These are phyloP conservation scores for Monosporozyma servazzii DNA, from an alignment of 805 yeast species.

Conservation along the genomic window DNA sequence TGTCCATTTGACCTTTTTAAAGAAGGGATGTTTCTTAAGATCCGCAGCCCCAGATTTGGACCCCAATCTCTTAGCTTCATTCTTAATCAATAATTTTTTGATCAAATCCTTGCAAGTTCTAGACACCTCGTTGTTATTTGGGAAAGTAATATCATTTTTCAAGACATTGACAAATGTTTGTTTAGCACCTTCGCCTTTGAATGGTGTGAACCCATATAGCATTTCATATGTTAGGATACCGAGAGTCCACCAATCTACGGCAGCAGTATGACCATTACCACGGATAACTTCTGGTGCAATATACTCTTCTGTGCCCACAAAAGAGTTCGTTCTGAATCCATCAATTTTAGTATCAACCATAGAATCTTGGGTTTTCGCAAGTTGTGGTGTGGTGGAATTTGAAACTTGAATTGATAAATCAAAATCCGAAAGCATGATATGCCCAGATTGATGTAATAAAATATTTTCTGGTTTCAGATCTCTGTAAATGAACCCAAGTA, in stretches of 20 bases:
- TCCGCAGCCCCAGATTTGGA: conserved; percentile 93
- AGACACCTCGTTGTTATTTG: conserved; percentile 57
- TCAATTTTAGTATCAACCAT: conserved; percentile 82
- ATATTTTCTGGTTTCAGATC: conserved; percentile 97
- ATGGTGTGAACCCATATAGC: conserved; percentile 94
- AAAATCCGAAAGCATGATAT: conserved; percentile 94
- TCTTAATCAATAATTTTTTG: conserved; percentile 75
- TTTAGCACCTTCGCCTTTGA: conserved; percentile 83
- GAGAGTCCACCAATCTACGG: conserved; percentile 99
- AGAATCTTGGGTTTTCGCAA: conserved; percentile 28
- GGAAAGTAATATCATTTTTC: conserved; percentile 74
- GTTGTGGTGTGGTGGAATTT: conserved; percentile 58
- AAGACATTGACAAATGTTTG: conserved; percentile 82
- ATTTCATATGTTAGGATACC: conserved; percentile 90
- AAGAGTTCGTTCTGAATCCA: conserved; percentile 93
- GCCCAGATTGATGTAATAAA: conserved; percentile 90
- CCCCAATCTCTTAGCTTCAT: conserved; percentile 82
- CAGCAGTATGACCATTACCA: conserved; percentile 95
- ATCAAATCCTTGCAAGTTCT: conserved; percentile 72
- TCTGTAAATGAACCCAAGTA: conserved; percentile 95
- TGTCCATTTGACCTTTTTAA: conserved; percentile 93
- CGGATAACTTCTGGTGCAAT: conserved; percentile 97
- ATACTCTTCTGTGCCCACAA: conserved; percentile 98
- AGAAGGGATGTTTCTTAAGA: conserved; percentile 81
- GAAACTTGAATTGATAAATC: conserved; percentile 87